phyloP scores from a whole-genome alignment of 108 stramenopile genomes.

The Schizochytrium sp. region DNA sequence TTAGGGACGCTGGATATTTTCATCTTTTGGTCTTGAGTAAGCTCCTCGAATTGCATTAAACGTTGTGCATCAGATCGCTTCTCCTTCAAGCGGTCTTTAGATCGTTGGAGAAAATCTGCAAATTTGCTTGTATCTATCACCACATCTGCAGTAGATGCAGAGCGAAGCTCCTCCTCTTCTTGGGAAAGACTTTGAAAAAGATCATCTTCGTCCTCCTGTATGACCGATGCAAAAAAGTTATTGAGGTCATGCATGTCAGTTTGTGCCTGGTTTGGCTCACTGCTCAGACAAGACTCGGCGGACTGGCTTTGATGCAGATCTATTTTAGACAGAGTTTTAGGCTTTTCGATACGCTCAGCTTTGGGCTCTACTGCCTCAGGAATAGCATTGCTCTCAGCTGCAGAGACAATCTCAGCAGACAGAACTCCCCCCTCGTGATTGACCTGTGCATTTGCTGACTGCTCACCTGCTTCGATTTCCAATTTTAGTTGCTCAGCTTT shows the following conservation, averaged over 20 bases:
- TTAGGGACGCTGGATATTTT: conserved; percentile 47
- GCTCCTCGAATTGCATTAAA: conserved; percentile 1
- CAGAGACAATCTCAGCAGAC: no score
- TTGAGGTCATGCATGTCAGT: neutral
- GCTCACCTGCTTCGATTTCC: no score
- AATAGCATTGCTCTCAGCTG: no score
- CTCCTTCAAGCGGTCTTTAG: neutral
- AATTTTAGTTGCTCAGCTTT: no score
- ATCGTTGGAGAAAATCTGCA: neutral
- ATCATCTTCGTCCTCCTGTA: conserved; percentile 40
- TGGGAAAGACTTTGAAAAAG: conserved; percentile 42
- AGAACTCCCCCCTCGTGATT: no score
- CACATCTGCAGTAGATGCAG: neutral
- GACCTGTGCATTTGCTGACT: no score
- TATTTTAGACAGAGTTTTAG: no score
- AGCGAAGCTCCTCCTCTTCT: neutral
- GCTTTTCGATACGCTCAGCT: no score
- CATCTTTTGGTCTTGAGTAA: conserved; percentile 1
- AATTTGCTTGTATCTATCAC: neutral
- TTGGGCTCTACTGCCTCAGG: no score
- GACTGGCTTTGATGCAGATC: no score
- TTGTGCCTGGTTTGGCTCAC: neutral
- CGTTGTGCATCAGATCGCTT: neutral
- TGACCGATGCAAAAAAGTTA: conserved; percentile 22
- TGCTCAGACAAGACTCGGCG: no score